phyloP scores from a whole-genome alignment of 108 stramenopile genomes.

The Mediolabrus comicus region DNA sequence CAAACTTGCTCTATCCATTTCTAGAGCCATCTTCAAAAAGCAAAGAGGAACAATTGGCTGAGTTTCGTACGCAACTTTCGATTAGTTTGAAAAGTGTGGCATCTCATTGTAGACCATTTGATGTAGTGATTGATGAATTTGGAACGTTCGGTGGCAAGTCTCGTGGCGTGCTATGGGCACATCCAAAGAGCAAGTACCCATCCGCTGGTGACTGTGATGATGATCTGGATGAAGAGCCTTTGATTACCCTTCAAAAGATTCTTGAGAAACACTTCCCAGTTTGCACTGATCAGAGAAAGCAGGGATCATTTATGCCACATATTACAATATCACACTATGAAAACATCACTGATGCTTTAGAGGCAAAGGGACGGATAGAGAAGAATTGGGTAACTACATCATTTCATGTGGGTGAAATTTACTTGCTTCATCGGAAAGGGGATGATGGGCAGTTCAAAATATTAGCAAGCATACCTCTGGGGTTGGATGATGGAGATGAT shows the following conservation, averaged over 20 bases:
- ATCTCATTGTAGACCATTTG: conserved; percentile 52
- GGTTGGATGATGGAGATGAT: conserved; percentile 2
- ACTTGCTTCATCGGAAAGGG: conserved; percentile 60
- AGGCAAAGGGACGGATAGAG: conserved; percentile 52
- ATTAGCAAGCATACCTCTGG: conserved; percentile 50
- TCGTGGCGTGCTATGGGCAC: conserved; percentile 76
- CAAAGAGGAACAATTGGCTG: conserved; percentile 17
- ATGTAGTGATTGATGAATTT: conserved; percentile 51
- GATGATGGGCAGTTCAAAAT: conserved; percentile 80
- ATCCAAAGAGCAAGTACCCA: conserved; percentile 47
- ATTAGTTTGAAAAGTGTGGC: conserved; percentile 34
- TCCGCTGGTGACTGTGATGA: not conserved
- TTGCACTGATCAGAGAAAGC: conserved; percentile 57
- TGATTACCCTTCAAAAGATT: conserved; percentile 47
- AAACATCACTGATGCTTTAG: conserved; percentile 50
- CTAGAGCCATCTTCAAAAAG: conserved; percentile 26
- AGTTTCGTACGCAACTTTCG: conserved; percentile 15
- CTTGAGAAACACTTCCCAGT: conserved; percentile 66
- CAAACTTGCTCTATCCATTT: conserved; percentile 82
- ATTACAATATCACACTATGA: conserved; percentile 79
- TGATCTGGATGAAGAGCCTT: conserved; percentile 37
- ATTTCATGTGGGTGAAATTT: conserved; percentile 62
- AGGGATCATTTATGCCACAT: conserved; percentile 63
- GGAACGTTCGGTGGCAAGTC: conserved; percentile 74
- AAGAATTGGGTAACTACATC: conserved; percentile 41